Percentiles rank a stretch among this genome's conserved stretches.
Conservation (phyloP, 2,329 filamentous ascomycete species). For the Cercospora brassicicola region DNA sequence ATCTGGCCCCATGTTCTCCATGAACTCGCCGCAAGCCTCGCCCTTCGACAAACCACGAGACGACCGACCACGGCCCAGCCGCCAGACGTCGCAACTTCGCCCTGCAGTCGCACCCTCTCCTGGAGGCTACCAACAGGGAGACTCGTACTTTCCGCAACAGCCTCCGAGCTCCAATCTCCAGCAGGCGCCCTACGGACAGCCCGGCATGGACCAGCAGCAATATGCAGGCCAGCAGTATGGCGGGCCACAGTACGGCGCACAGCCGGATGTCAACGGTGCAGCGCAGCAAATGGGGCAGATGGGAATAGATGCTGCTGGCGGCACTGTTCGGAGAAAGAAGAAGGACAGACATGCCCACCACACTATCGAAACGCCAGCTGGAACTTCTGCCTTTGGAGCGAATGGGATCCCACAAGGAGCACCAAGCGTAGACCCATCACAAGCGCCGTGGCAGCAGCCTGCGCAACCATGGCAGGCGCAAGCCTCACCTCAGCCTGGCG, state of each 20-base stretch:
- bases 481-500: constrained; percentile 24
- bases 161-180: constrained; percentile 25
- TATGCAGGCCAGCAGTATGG: constrained; percentile 19
- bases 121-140: constrained; percentile 47
- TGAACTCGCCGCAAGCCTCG: constrained; percentile 27
- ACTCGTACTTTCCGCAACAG: constrained; percentile 47
- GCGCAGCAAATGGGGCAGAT: constrained; percentile 76
- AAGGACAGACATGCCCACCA: constrained; percentile 95
- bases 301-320: constrained; percentile 58
- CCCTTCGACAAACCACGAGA: constrained; percentile 31
- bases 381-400: constrained; percentile 66
- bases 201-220: constrained; percentile 24
- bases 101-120: constrained; percentile 48
- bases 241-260: constrained; percentile 27
- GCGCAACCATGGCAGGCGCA: constrained; percentile 41
- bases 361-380: constrained; percentile 68
- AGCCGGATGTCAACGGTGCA: constrained; percentile 49
- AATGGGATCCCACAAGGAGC: constrained; percentile 46
- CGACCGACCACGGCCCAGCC: constrained; percentile 27
- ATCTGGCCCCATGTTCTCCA: constrained; percentile 8
- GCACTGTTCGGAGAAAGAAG: constrained; percentile 64
- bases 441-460: constrained; percentile 41
- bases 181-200: constrained; percentile 28
- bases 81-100: constrained; percentile 37
- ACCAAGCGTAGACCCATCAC: constrained; percentile 25